Evolutionary conservation across 164 flowering plant species (phyloP).

Genomic region (Liquidambar formosana): DNA sequence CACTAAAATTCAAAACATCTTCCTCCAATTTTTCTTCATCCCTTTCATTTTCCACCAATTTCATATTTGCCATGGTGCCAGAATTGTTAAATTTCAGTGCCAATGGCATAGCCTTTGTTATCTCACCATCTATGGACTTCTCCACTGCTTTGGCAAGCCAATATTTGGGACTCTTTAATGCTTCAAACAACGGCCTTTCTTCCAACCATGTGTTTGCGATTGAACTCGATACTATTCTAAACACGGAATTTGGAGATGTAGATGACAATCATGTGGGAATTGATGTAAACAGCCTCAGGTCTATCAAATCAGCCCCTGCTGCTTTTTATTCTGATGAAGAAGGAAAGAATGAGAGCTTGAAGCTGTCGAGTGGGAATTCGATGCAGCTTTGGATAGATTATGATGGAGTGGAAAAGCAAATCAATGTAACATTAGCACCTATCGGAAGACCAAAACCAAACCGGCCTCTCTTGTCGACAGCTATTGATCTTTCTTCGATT

Average conservation of each 20-base stretch:
- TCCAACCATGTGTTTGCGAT: slow-evolving; percentile 34
- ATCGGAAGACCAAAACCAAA: slow-evolving; percentile 9
- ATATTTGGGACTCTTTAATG: too few relatives aligned
- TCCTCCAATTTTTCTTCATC: slow-evolving; percentile 33
- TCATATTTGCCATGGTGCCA: slow-evolving; percentile 26
- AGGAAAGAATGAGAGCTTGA: too few relatives aligned
- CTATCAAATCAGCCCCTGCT: slow-evolving; percentile 10
- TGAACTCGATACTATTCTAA: slow-evolving; percentile 39
- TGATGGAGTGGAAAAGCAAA: neutral
- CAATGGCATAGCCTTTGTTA: slow-evolving; percentile 14
- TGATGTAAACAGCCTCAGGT: slow-evolving; percentile 22
- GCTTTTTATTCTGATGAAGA: too few relatives aligned
- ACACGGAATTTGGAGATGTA: too few relatives aligned
- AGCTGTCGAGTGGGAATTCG: too few relatives aligned
- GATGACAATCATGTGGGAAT: too few relatives aligned
- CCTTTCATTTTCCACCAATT: too few relatives aligned
- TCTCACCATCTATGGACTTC: slow-evolving; percentile 8
- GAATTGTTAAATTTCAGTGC: too few relatives aligned
- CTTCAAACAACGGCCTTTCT: too few relatives aligned
- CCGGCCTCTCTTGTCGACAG: neutral
- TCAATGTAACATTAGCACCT: slow-evolving; percentile 27
- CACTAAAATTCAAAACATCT: too few relatives aligned
- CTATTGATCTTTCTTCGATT: slow-evolving; percentile 4
- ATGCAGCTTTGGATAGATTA: too few relatives aligned
- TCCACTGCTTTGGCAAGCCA: neutral